A percentile compares a stretch with the other conserved stretches of the same genome.
Conservation (phyloP, 2,329 filamentous ascomycete species). For the Monilinia laxa region DNA sequence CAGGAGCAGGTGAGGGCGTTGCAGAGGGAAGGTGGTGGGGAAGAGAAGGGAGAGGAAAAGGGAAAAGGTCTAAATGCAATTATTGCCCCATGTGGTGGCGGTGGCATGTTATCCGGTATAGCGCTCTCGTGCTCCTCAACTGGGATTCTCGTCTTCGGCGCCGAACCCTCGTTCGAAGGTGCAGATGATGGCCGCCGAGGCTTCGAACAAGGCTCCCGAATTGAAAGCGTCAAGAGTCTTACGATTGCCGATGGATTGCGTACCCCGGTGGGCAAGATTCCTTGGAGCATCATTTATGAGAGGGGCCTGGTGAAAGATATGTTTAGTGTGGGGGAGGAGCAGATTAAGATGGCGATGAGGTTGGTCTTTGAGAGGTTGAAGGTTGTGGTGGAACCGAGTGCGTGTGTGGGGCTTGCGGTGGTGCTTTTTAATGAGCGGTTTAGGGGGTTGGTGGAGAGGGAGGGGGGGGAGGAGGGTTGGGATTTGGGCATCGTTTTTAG, state of each 20-base stretch:
- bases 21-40: conserved; percentile 41
- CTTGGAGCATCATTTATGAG: conserved; percentile 77
- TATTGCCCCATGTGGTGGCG: conserved; percentile 82
- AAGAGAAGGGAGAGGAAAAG: conserved; percentile 42
- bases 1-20: conserved; percentile 67
- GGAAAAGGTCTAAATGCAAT: conserved; percentile 61
- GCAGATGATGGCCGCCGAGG: conserved; percentile 80
- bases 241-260: conserved; percentile 89
- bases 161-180: conserved; percentile 79
- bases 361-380: conserved; percentile 87
- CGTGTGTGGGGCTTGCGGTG: conserved; percentile 80
- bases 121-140: conserved; percentile 74
- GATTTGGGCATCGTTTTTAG: conserved; percentile 61
- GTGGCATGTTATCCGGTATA: conserved; percentile 81
- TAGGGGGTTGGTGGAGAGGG: conserved; percentile 63
- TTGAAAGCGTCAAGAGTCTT: conserved; percentile 68
- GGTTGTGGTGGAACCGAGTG: conserved; percentile 84
- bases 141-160: conserved; percentile 75
- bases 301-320: conserved; percentile 67
- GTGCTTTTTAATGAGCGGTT: conserved; percentile 86
- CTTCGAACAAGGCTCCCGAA: conserved; percentile 60
- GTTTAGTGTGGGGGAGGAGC: conserved; percentile 72
- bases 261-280: conserved; percentile 73
- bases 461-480: conserved; percentile 74
- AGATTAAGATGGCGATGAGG: conserved; percentile 60